Evolutionary conservation across 1,284 basidiomycete species (phyloP).

Genomic region (Cryptococcus amylolentus): DNA sequence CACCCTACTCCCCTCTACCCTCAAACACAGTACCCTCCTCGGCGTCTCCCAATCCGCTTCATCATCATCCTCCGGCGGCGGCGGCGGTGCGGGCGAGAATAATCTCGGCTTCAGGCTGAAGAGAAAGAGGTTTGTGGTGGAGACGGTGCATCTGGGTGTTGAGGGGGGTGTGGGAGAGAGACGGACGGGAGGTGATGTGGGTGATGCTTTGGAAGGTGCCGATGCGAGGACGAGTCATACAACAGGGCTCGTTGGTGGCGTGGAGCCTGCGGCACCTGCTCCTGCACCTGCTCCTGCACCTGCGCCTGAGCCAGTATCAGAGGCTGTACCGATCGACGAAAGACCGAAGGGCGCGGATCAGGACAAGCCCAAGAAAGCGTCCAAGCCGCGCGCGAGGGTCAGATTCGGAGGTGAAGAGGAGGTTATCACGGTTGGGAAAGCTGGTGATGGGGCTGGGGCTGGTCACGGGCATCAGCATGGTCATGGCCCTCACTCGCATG

Average conservation of each 20-base stretch:
- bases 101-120: conserved; percentile 94
- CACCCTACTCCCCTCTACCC: conserved; percentile 69
- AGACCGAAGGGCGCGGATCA: conserved; percentile 14
- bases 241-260: conserved; percentile 2
- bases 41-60: conserved; percentile 44
- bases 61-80: conserved; percentile 41
- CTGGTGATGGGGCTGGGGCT: conserved; percentile 2
- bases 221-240: conserved; percentile 1
- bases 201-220: conserved; percentile 9
- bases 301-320: not conserved
- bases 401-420: conserved; percentile 41
- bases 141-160: conserved; percentile 87
- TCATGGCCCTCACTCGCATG: conserved; percentile 17
- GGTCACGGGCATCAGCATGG: conserved; percentile 12
- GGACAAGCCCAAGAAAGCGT: conserved; percentile 21
- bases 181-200: conserved; percentile 53
- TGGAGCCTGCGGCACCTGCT: not conserved
- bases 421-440: conserved; percentile 6
- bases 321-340: not conserved
- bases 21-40: conserved; percentile 53
- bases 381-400: conserved; percentile 34
- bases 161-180: conserved; percentile 88
- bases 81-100: conserved; percentile 70
- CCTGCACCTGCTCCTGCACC: not conserved
- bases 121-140: conserved; percentile 78